Evolutionary conservation across 169 alveolate genomes (phyloP), one percentile per base, ranked within the genome.

Genomic region (Plasmodium gonderi): DNA sequence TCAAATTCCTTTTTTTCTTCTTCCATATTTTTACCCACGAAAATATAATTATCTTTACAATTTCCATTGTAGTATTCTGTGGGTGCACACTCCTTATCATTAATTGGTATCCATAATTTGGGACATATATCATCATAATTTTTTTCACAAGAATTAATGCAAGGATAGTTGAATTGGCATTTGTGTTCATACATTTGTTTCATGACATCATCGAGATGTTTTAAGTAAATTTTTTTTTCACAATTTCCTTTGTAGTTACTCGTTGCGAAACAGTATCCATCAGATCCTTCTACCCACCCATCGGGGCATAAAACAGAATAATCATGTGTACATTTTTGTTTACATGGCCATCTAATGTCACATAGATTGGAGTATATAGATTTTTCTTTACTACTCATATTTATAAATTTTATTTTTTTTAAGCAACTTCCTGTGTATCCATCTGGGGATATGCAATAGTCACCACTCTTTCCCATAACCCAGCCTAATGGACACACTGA

Each of bases 281-380:
- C 51, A 33, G 68, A 33, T 38, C 83, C 79, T 79, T 81, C 92
- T 33, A 95, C 91, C 97, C 97, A 95, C 68, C 95, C 95, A 3
- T 90, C 81, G 26, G 97, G 97, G 23, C 97, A 95, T 40, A 95
- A 83, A 83, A 92, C 95, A 44, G 96, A 85, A 60, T 90, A 95
- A 90, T 95, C 96, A 33, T 79, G 91, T 23, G 91, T 94, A 68
- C 97, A 95, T 65, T 89, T 91, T 51, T 78, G 89, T 33, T 78
- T 90, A 31, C 94, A 90, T 69, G 94, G 90, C 94, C 94, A 90
- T 68, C 60, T 76, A 4, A 90, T 8, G 51, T 90, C 90, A 45
- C 94, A 90, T 51, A 90, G 38, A 79, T 90, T 90, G 3, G 94
- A 90, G 51, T 90, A 90, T 14, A 90, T 90, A 29, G 76, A 17